These are phyloP conservation scores for Suhomyces anneliseae DNA, from an alignment of 1,139 yeast genomes.

Conservation along the genomic window DNA sequence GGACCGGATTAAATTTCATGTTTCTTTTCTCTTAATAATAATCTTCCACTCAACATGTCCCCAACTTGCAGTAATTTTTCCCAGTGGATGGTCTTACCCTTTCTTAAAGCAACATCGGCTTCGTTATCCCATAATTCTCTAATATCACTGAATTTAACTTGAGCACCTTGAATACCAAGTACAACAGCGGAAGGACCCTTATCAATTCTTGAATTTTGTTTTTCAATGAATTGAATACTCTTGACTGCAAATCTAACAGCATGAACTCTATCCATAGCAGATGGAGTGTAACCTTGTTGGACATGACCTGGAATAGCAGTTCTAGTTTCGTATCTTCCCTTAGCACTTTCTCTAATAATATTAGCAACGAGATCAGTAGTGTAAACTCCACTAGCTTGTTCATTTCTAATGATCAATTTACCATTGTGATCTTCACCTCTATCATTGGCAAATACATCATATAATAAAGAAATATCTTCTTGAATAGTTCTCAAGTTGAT, in stretches of 20 bases:
- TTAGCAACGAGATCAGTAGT: constrained; percentile 80
- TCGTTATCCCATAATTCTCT: constrained; percentile 56
- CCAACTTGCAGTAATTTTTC: constrained; percentile 54
- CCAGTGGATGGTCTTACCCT: constrained; percentile 73
- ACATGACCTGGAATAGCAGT: constrained; percentile 98
- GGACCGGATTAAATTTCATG: neutral
- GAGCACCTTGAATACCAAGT: constrained; percentile 69
- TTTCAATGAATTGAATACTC: constrained; percentile 84
- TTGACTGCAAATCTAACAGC: constrained; percentile 89
- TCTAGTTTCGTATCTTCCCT: constrained; percentile 80
- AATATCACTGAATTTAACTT: constrained; percentile 56
- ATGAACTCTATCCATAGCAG: constrained; percentile 90
- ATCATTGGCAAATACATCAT: constrained; percentile 56
- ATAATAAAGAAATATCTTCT: constrained; percentile 59
- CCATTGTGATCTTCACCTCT: constrained; percentile 71
- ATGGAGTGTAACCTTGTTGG: constrained; percentile 96
- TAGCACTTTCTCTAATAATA: constrained; percentile 75
- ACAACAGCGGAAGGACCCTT: constrained; percentile 51
- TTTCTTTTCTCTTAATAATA: constrained; percentile 10
- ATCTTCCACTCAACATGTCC: constrained; percentile 69
- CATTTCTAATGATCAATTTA: constrained; percentile 80
- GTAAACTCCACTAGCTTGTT: constrained; percentile 78
- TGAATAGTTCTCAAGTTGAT: constrained; percentile 57
- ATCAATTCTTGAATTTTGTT: constrained; percentile 16
- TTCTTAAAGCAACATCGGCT: constrained; percentile 60